Evolutionary conservation across 768 basidiomycete genomes (phyloP), one percentile per base, ranked within the genome.

Genomic region (Pisolithus tinctorius): DNA sequence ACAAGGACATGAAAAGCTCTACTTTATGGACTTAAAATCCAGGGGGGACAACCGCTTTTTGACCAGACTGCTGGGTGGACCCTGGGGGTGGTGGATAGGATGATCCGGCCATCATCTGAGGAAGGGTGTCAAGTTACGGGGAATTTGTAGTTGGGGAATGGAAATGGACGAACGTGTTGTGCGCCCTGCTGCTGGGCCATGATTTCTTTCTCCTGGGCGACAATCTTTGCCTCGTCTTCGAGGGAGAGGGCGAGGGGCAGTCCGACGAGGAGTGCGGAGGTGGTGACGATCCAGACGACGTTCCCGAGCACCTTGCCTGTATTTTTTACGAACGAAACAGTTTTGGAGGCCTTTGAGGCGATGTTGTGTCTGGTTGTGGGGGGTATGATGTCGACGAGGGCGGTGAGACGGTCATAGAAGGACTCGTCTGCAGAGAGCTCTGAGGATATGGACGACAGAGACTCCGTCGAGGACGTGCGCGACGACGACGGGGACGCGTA

Each of bases 151-250:
- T 36, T 14, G 16, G 25, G 26, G 34, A 36, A 20, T 41, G 46
- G 45, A 44, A 25, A 39, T 45, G 57, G 56, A 77, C 76, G 53
- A 51, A 89, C 93, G 81, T 90, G 88, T 68, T 93, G 90, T 11
- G 86, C 86, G 41, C 93, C 93, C 68, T 91, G 87, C 66, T 93
- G 91, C 67, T 95, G 93, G 48, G 90, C 90, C 55, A 89, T 73
- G 79, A 91, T 81, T 71, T 97, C 93, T 71, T 88, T 85, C 71
- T 98, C 96, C 71, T 97, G 93, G 44, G 86, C 84, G 10, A 93
- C 86, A 51, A 95, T 80, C 71, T 93, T 93, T 49, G 90, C 87
- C 74, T 99, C 96, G 70, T 96, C 95, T 71, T 99, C 96, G 60
- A 98, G 76, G 54, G 84, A 86, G 59, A 98, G 78, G 4, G 94